These are phyloP conservation scores for Arthrobotrys sphaeroides DNA, from an alignment of 2,329 filamentous ascomycete genomes.

Conservation along the genomic window DNA sequence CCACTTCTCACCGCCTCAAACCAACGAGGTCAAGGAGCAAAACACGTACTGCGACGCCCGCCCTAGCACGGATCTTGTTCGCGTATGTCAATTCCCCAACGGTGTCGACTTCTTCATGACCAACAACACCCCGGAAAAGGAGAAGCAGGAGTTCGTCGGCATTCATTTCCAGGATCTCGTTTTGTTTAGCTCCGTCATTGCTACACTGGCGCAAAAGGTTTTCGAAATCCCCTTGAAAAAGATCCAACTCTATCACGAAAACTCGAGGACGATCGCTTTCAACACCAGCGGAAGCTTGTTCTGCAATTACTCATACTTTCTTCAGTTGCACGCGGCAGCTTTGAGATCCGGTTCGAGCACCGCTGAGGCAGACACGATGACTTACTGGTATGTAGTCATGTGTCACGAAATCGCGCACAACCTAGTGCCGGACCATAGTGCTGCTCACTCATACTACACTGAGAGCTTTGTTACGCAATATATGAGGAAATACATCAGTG, in stretches of 20 bases:
- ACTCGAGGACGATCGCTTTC: slow-evolving; percentile 86
- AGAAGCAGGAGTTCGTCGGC: slow-evolving; percentile 69
- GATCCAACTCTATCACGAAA: slow-evolving; percentile 88
- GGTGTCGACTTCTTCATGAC: slow-evolving; percentile 47
- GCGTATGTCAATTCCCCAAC: slow-evolving; percentile 37
- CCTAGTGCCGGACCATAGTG: slow-evolving; percentile 68
- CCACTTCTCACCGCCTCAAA: slow-evolving; percentile 77
- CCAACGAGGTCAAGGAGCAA: slow-evolving; percentile 80
- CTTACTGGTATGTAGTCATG: slow-evolving; percentile 95
- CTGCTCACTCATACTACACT: slow-evolving; percentile 52
- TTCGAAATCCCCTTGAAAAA: slow-evolving; percentile 76
- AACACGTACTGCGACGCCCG: slow-evolving; percentile 80
- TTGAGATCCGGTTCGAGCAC: slow-evolving; percentile 60
- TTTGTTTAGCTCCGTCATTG: slow-evolving; percentile 74
- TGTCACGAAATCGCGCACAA: slow-evolving; percentile 98
- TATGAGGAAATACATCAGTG: slow-evolving; percentile 32
- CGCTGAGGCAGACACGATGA: slow-evolving; percentile 72
- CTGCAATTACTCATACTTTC: slow-evolving; percentile 74
- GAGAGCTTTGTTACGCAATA: slow-evolving; percentile 52
- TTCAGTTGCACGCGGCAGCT: slow-evolving; percentile 27
- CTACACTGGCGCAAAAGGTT: slow-evolving; percentile 72
- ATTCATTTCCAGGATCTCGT: slow-evolving; percentile 72
- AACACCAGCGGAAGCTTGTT: slow-evolving; percentile 88
- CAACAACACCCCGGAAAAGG: slow-evolving; percentile 55
- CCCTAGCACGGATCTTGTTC: slow-evolving; percentile 34